phyloP scores from a whole-genome alignment of 192 early-diverging fungal genomes.

The Coemansia sp. region DNA sequence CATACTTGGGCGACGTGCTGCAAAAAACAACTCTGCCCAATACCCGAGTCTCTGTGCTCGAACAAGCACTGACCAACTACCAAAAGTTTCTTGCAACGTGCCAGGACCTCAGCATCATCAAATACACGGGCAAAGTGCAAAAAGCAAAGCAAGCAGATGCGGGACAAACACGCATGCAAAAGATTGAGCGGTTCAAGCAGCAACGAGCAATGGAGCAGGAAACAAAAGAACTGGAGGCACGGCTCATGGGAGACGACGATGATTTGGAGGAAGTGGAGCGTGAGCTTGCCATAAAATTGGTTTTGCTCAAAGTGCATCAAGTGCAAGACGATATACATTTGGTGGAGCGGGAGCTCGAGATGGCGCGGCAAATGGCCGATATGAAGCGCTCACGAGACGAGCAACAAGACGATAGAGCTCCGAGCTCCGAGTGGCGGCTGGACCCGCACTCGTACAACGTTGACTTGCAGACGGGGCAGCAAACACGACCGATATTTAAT shows the following conservation, averaged over 20 bases:
- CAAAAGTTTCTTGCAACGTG: constrained; percentile 28
- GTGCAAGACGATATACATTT: constrained; percentile 66
- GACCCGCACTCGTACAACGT: constrained; percentile 55
- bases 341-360: constrained; percentile 75
- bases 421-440: constrained; percentile 39
- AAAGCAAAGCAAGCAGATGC: constrained; percentile 1
- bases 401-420: constrained; percentile 4
- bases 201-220: constrained; percentile 71
- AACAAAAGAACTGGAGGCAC: constrained; percentile 75
- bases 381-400: constrained; percentile 37
- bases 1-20: constrained; percentile 44
- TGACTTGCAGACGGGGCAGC: constrained; percentile 20
- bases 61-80: constrained; percentile 23
- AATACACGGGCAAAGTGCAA: neutral
- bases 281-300: constrained; percentile 66
- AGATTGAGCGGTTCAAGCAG: constrained; percentile 54
- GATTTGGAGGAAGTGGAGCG: constrained; percentile 77
- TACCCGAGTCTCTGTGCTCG: constrained; percentile 13
- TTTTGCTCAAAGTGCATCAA: constrained; percentile 72
- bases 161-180: constrained; percentile 29
- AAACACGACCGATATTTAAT: constrained; percentile 23
- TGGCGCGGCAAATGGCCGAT: constrained; percentile 73
- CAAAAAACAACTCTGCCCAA: constrained; percentile 22
- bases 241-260: constrained; percentile 55
- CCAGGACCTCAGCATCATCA: constrained; percentile 19